Conservation (phyloP, 2,329 filamentous ascomycete species). For the Immersiporthe knoxdaviesiana region DNA sequence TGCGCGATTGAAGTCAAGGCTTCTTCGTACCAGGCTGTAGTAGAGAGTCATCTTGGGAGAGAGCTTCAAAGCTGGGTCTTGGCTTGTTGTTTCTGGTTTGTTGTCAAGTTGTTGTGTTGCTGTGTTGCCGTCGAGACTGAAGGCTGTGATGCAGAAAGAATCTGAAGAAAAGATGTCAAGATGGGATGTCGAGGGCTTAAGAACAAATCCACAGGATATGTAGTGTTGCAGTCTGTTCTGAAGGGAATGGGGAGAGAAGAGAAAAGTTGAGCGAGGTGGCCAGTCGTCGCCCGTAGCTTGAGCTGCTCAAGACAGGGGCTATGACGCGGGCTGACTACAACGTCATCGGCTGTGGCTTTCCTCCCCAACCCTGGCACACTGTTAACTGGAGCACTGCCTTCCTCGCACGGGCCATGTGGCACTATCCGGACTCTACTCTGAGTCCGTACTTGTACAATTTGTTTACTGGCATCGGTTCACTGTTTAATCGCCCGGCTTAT, state of each 20-base stretch:
- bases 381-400: neutral
- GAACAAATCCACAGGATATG: neutral
- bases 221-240: neutral
- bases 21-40: constrained; percentile 53
- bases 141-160: constrained; percentile 7
- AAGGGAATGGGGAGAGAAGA: neutral
- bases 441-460: no score
- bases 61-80: constrained; percentile 21
- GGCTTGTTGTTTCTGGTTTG: neutral
- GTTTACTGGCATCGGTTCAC: neutral
- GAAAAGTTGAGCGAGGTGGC: constrained; percentile 25
- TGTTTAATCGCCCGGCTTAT: neutral
- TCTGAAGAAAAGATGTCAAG: neutral
- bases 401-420: constrained; percentile 5
- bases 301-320: constrained; percentile 24
- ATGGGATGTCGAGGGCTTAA: neutral
- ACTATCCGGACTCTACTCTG: neutral
- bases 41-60: constrained; percentile 60
- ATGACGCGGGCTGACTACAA: constrained; percentile 22
- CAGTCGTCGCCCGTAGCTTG: constrained; percentile 24
- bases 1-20: constrained; percentile 6
- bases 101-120: neutral
- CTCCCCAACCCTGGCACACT: no score
- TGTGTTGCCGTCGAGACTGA: neutral
- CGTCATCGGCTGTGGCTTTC: constrained; percentile 27